phyloP scores from a whole-genome alignment of 129 eudicot species.

The Escallonia rubra region DNA sequence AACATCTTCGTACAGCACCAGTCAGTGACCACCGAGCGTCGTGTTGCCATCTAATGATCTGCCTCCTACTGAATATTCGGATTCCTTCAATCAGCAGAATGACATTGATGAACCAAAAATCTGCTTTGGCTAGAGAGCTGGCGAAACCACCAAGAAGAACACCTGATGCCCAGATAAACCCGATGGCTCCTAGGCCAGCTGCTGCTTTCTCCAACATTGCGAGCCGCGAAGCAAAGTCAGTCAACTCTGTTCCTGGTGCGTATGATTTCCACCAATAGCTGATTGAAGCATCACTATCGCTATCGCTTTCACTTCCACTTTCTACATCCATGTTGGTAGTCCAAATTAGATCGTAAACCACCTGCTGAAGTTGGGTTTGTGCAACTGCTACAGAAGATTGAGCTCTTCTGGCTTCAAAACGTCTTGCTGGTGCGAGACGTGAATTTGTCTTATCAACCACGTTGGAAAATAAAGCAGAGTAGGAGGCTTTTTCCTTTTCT shows the following conservation, averaged over 20 bases:
- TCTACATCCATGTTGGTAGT: no score
- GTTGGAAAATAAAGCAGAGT: no score
- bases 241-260: constrained; percentile 65
- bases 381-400: no score
- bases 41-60: constrained; percentile 95
- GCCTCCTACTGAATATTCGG: constrained; percentile 83
- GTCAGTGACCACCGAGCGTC: constrained; percentile 83
- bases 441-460: no score
- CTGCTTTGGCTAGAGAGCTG: constrained; percentile 63
- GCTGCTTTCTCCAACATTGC: constrained; percentile 87
- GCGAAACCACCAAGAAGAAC: constrained; percentile 94
- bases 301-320: no score
- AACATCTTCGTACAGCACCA: constrained; percentile 64
- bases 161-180: constrained; percentile 97
- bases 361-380: no score
- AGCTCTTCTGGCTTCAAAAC: no score
- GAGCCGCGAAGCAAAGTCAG: constrained; percentile 81
- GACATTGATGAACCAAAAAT: constrained; percentile 77
- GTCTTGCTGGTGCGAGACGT: no score
- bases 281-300: no score
- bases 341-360: no score
- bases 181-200: constrained; percentile 77
- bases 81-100: constrained; percentile 76
- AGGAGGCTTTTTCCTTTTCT: no score
- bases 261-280: no score